Evolutionary conservation across 495 filamentous ascomycete genomes (phyloP), one percentile per base, ranked within the genome.

Genomic region (Xylaria bambusicola): DNA sequence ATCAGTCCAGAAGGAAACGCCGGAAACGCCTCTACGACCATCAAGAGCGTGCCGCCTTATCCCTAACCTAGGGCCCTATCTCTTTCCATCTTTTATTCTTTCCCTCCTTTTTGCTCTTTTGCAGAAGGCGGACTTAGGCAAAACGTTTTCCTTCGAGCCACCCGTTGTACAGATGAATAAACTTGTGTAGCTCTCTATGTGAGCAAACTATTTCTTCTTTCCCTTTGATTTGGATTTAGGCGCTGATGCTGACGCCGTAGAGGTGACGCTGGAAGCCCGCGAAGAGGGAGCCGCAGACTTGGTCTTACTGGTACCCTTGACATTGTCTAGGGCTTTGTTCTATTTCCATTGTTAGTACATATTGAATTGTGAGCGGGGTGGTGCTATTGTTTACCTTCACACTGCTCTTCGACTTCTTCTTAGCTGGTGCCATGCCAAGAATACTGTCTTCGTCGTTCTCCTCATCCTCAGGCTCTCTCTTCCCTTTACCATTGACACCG

Each of bases 321-420:
- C 72, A 45, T 83, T 84, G 27, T 87, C 84, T 15, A 87, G 71
- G 7, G 82, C 81, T 70, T 86, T 86, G 66, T 86, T 87, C 84
- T 87, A 61, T 56, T 50, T 18, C 31, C 0, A 48, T 45, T 58
- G 58, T 74, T 62, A 75, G 65, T 36, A 50, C 20, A 27, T 52
- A 47, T 5, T 8, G 2, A n/a, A 23, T 46, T 5, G 31, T 13
- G 18, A 4, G 21, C 12, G 41, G 24, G n/a, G 45, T 3, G 18
- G n/a, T 23, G 27, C 15, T 12, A 49, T 38, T 48, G 52, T 75
- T 60, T 76, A 86, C 84, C 76, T 86, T 86, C 53, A 91, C 88
- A 58, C 86, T 84, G 1, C 71, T 71, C 83, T 96, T 96, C 15
- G 84, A 82, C 82, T 94, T 96, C 84, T 97, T 98, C 84, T 92